These are phyloP conservation scores for Nicotiana otophora DNA, from an alignment of 257 asterid species.

Conservation along the genomic window DNA sequence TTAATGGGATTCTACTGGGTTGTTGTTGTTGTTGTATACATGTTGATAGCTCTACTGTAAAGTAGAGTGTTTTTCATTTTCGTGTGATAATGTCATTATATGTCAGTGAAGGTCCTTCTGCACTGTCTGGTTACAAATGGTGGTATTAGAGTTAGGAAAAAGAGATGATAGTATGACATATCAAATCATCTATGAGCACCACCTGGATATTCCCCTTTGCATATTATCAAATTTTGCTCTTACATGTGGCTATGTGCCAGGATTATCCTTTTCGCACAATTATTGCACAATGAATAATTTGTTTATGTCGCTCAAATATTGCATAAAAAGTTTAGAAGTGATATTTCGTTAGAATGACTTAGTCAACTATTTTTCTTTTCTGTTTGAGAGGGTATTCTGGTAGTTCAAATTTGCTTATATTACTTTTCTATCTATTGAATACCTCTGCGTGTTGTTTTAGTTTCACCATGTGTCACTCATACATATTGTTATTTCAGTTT, in stretches of 20 bases:
- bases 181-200: neutral
- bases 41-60: neutral
- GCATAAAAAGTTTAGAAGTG: too few species aligned
- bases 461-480: neutral
- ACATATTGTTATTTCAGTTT: constrained; percentile 39
- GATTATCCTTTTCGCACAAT: neutral
- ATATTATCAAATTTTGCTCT: neutral
- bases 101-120: neutral
- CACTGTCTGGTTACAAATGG: neutral
- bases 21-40: neutral
- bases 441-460: neutral
- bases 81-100: neutral
- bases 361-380: neutral
- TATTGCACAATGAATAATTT: neutral
- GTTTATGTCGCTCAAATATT: neutral
- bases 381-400: neutral
- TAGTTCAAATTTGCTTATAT: neutral
- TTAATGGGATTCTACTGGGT: too few species aligned
- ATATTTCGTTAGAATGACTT: neutral
- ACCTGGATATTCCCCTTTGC: neutral
- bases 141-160: neutral
- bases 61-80: neutral
- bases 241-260: neutral
- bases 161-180: neutral
- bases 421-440: neutral